Base-by-base conservation (phyloP, 2,329 filamentous ascomycete genomes). In the Colletotrichum sp. region DNA sequence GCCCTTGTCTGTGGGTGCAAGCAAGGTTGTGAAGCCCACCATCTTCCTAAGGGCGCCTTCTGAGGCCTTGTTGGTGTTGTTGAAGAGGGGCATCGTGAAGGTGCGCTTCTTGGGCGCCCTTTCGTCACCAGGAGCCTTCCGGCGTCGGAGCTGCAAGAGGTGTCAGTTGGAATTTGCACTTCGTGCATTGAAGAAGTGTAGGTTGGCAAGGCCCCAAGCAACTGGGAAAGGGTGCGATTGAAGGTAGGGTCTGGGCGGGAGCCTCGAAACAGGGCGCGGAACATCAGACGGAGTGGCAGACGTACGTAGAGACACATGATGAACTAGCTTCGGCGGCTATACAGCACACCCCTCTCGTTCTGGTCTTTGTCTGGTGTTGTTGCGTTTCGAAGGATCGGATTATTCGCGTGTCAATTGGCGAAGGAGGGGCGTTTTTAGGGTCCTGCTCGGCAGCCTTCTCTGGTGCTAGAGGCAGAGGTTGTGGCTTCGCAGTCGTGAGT, bases 41-140 rank as follows among this genome's bases (percentile, higher is more conserved):
- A 87, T 82, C 13, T 79, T 79, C 49, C 79, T 79, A 34, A 87
- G 78, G n/a, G 80, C 77, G 29, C 73, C 64, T 27, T 80, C 79
- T 29, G 83, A 80, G 29, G 81, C 76, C 62, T 79, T 74, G 62
- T 86, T 85, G 29, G 83, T 81, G 72, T 82, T 83, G 65, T 82
- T 85, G 69, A 86, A 85, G 72, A 87, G 83, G 70, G 85, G 86
- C 78, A 86, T 82, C 44, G 85, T 86, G 27, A 81, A 83, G 59
- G 80, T 76, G 30, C 85, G 85, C 59, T 79, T 78, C 61, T 80
- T 83, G 72, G 79, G 78, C 16, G 30, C 19, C 65, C 39, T 63
- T 39, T 73, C 73, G 39, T 67, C 52, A 25, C 6, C 34, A 15
- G 69, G 77, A 6, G 68, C 32, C 39, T 65, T 70, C 8, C 77